Evolutionary conservation across 495 filamentous ascomycete species (phyloP), one percentile per base, ranked within the genome.

Genomic region (Pseudotulostoma volvatum): DNA sequence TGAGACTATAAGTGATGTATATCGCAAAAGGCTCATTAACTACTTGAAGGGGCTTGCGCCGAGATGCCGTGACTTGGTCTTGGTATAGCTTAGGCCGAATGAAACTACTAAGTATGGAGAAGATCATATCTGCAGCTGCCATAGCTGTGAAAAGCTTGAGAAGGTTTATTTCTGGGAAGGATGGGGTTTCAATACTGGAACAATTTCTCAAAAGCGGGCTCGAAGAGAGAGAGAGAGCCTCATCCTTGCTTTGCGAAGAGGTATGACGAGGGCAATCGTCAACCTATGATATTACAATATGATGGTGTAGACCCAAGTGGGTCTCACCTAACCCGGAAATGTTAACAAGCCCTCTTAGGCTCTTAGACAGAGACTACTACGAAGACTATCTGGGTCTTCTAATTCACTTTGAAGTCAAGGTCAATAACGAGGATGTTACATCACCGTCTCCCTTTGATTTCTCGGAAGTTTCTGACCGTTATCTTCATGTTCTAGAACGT

Each of bases 171-270:
- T n/a, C n/a, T n/a, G n/a, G n/a, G n/a, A 28, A 28, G 11, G 11
- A 11, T 5, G 23, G 23, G 5, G 5, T 11, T 5, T 28, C 23
- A 5, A 11, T 28, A 5, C 23, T 28, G 5, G 23, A 5, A 28
- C 5, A 28, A 5, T 28, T 28, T 28, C 23, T 28, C 23, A 28
- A 28, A 5, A 5, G 11, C 5, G 5, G 11, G 5, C 17, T 18
- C 36, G 47, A 13, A 11, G 23, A 7, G n/a, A n/a, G n/a, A n/a
- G n/a, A n/a, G n/a, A n/a, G 44, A 46, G 18, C 40, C 44, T 15
- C 7, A 13, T 1, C 41, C 33, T 4, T 30, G 37, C 23, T 5
- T 11, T 28, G 23, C 5, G 5, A 5, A 28, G 5, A 5, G 23
- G 11, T 11, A 28, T 5, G 5, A 28, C 11, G 5, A 5, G 5